Conservation (phyloP, 1,284 basidiomycete species). For the Pisolithus thermaeus region DNA sequence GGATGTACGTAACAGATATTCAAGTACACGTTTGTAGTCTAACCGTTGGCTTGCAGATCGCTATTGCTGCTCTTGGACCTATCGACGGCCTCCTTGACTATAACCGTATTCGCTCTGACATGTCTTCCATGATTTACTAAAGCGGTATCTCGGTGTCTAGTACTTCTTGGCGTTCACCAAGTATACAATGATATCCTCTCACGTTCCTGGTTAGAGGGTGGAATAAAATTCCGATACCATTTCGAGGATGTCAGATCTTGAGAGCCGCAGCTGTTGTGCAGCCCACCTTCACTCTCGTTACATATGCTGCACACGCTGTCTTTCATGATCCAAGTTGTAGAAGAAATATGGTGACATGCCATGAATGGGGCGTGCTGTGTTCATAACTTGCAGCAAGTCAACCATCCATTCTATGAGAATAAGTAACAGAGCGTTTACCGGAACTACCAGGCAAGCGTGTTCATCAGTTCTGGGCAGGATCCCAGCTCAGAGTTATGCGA, state of each 20-base stretch:
- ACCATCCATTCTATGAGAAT: too few species aligned
- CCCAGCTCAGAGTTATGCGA: constrained; percentile 3
- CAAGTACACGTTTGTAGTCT: constrained; percentile 9
- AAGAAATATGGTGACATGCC: too few species aligned
- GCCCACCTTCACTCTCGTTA: too few species aligned
- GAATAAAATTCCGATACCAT: too few species aligned
- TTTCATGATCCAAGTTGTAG: too few species aligned
- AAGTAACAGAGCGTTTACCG: too few species aligned
- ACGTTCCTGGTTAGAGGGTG: too few species aligned
- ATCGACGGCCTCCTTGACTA: constrained; percentile 87
- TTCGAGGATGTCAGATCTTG: too few species aligned
- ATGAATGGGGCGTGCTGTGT: too few species aligned
- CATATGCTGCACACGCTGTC: too few species aligned
- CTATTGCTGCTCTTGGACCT: constrained; percentile 78
- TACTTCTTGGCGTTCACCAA: not conserved
- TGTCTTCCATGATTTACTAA: constrained; percentile 74
- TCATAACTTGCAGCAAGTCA: too few species aligned
- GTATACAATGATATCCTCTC: not conserved
- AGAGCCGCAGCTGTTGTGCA: too few species aligned
- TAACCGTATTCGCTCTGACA: constrained; percentile 75
- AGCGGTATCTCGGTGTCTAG: not conserved
- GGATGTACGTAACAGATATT: constrained; percentile 55
- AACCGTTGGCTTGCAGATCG: constrained; percentile 45
- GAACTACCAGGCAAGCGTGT: not conserved
- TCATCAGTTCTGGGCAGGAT: not conserved